Conservation (phyloP, 2,329 filamentous ascomycete genomes). For the Sordariomycetes sp. region DNA sequence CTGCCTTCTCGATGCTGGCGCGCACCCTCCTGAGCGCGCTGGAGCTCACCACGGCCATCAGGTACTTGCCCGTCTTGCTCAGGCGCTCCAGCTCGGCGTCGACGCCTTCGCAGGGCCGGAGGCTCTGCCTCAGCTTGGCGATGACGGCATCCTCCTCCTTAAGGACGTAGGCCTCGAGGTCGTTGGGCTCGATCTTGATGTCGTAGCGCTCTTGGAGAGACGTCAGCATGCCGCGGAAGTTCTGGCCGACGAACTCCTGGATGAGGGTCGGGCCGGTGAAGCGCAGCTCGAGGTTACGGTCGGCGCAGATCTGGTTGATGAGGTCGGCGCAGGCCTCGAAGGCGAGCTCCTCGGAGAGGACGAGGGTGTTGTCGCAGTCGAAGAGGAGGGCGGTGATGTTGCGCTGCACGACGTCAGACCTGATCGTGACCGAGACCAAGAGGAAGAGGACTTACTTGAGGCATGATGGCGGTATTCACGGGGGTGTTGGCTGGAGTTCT, state of each 20-base stretch:
- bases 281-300: constrained; percentile 50
- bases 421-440: constrained; percentile 3
- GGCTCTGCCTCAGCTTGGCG: constrained; percentile 61
- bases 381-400: constrained; percentile 65
- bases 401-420: not conserved
- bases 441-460: constrained; percentile 15
- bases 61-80: constrained; percentile 51
- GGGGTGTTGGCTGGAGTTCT: no score
- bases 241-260: constrained; percentile 82
- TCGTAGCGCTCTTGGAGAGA: constrained; percentile 67
- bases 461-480: constrained; percentile 24
- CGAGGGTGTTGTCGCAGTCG: constrained; percentile 85
- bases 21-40: constrained; percentile 70
- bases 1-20: constrained; percentile 71
- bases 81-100: constrained; percentile 60
- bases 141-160: constrained; percentile 79
- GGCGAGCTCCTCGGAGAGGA: constrained; percentile 81
- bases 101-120: constrained; percentile 60
- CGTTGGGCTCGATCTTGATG: constrained; percentile 59
- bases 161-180: constrained; percentile 65
- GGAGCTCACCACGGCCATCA: constrained; percentile 71
- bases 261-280: constrained; percentile 77
- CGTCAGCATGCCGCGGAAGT: constrained; percentile 86
- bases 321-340: constrained; percentile 87
- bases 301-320: constrained; percentile 74